Evolutionary conservation across 352 stramenopile species (phyloP).

Genomic region (Globisporangium spiculum): DNA sequence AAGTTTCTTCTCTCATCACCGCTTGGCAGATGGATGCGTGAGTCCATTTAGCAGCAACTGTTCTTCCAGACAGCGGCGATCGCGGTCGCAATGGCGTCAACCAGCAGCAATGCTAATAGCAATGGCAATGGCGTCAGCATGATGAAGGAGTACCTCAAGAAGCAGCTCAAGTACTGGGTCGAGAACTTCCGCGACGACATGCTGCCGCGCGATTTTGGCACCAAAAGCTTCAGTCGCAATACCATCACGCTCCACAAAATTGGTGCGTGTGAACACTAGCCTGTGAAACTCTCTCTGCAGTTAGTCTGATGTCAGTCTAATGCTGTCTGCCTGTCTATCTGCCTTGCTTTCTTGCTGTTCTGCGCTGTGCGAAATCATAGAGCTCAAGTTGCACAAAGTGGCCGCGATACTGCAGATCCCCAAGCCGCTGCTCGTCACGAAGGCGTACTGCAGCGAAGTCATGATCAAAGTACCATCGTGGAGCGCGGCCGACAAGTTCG

Average conservation of each 20-base stretch:
- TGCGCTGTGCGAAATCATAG: conserved; percentile 18
- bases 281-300: no score
- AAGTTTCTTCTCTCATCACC: no score
- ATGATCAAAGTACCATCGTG: conserved; percentile 60
- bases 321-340: background rate
- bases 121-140: conserved; percentile 24
- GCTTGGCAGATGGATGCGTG: background rate
- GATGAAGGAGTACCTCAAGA: conserved; percentile 76
- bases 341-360: background rate
- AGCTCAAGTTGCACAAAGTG: conserved; percentile 65
- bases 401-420: conserved; percentile 41
- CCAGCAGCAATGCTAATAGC: conserved; percentile 18
- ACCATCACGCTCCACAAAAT: conserved; percentile 51
- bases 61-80: background rate
- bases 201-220: conserved; percentile 52
- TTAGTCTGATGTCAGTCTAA: background rate
- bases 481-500: conserved; percentile 45
- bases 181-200: conserved; percentile 58
- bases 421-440: conserved; percentile 47
- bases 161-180: conserved; percentile 64
- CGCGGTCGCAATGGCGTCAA: background rate
- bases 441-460: conserved; percentile 49
- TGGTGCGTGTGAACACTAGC: conserved; percentile 16
- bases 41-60: background rate
- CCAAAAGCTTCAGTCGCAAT: conserved; percentile 42